Evolutionary conservation across 2,329 filamentous ascomycete species (phyloP).

Genomic region (Cercospora nicotianae): DNA sequence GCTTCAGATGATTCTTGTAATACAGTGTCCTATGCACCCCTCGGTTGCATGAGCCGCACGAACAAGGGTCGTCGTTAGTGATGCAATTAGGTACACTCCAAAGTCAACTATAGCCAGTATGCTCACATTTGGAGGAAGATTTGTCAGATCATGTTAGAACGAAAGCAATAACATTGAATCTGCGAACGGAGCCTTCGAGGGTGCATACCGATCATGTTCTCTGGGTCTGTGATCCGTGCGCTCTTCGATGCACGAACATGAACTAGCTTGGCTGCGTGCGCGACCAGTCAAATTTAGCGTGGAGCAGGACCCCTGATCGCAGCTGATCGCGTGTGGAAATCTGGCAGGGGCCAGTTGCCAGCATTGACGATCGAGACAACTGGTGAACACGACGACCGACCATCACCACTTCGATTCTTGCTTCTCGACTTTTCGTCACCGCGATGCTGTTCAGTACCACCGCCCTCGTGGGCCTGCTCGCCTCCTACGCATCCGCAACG

Average conservation of each 20-base stretch:
- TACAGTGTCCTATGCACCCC: background rate
- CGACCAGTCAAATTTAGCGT: background rate
- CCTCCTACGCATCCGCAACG: slow-evolving; percentile 75
- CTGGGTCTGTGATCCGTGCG: background rate
- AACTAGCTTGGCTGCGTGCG: background rate
- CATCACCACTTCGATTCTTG: background rate
- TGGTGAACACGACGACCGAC: background rate
- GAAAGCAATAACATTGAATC: background rate
- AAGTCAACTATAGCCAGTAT: background rate
- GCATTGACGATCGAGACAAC: slow-evolving; percentile 5
- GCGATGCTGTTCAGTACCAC: slow-evolving; percentile 26
- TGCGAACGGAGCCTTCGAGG: background rate
- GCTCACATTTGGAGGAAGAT: background rate
- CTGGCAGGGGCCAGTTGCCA: background rate
- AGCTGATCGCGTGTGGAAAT: slow-evolving; percentile 9
- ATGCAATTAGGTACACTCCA: background rate
- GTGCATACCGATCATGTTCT: background rate
- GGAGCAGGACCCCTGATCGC: background rate
- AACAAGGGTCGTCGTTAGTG: background rate
- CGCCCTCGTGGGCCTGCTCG: slow-evolving; percentile 60
- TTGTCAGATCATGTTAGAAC: background rate
- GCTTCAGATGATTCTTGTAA: background rate
- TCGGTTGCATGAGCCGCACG: background rate
- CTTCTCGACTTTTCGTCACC: background rate
- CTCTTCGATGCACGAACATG: background rate